Base-by-base conservation (phyloP, 768 basidiomycete genomes). In the Lentinus brumalis region DNA sequence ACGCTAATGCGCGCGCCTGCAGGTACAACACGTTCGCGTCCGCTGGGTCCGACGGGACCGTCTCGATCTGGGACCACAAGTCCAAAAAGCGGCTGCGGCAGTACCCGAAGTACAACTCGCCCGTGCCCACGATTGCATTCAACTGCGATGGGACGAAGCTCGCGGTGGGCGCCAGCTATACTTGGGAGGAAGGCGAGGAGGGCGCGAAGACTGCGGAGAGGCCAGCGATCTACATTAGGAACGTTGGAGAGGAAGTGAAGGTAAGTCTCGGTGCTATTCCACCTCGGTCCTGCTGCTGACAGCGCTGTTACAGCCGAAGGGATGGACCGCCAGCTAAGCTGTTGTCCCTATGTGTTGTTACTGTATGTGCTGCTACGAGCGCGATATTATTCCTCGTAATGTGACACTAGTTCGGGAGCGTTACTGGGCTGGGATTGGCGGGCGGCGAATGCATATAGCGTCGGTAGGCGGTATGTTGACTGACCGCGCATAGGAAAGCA, bases 51-150 rank as follows among this genome's bases (percentile, higher is more conserved):
- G 97, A 99, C 73, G 88, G 88, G 0, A 91, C 91, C 1, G 92
- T 98, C 45, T 94, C 94, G 0, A 88, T 98, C 60, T 99, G 97
- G 97, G 97, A 98, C 71, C 94, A 96, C 75, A 88, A 89, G 65
- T 89, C 96, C 56, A 97, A 98, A 79, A 98, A 98, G 72, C 87
- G 97, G 2, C 78, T 98, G 55, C 87, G 94, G 29, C 94, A 96
- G 67, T 96, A 92, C 64, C 87, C 89, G 0, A 92, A 92, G 70
- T 94, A 87, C 75, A 75, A 81, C 4, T 81, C 84, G 0, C 82
- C 88, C 3, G 86, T 97, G n/a, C 85, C 92, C 0, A 83, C 88
- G 0, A 78, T 95, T 42, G 84, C 89, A 0, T 96, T 96, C 75
- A 93, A 88, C 61, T 86, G 84, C 29, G 91, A 95, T 63, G 95